A percentile compares a stretch with the other conserved stretches of the same genome.
phyloP scores from a whole-genome alignment of 805 yeast species.

The Pichia pseudocactophila region DNA sequence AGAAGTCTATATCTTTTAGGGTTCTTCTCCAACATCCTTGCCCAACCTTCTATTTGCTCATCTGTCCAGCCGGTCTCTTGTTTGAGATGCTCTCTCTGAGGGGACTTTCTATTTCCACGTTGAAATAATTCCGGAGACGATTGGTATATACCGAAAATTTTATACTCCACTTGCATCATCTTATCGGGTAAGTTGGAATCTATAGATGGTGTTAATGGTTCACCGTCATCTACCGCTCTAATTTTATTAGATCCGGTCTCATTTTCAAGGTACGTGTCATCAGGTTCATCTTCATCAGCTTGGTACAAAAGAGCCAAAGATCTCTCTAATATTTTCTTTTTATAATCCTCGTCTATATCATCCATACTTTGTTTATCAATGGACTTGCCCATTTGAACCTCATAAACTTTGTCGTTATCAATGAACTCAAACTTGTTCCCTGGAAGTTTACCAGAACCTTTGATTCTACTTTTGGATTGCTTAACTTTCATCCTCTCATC shows the following conservation, averaged over 20 bases:
- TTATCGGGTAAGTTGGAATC: conserved; percentile 26
- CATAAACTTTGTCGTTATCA: conserved; percentile 9
- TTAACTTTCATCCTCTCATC: conserved; percentile 11
- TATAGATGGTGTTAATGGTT: background rate
- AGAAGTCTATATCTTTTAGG: conserved; percentile 53
- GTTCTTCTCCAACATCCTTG: conserved; percentile 57
- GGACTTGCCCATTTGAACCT: conserved; percentile 31
- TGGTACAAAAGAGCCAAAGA: conserved; percentile 60
- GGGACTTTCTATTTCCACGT: conserved; percentile 37
- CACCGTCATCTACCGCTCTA: conserved; percentile 21
- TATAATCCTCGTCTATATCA: conserved; percentile 30
- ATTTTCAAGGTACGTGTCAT: conserved; percentile 63
- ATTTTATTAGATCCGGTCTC: conserved; percentile 29
- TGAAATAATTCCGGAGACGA: conserved; percentile 41
- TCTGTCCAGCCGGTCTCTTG: conserved; percentile 62
- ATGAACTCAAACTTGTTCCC: conserved; percentile 10
- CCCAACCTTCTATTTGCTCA: conserved; percentile 94
- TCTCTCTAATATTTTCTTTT: conserved; percentile 43
- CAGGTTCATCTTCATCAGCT: conserved; percentile 78
- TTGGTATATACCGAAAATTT: conserved; percentile 48
- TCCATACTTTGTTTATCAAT: conserved; percentile 12
- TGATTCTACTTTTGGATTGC: conserved; percentile 2
- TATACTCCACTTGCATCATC: conserved; percentile 33
- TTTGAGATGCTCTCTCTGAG: conserved; percentile 43
- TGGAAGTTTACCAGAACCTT: background rate